Base-by-base conservation (phyloP, 2,329 filamentous ascomycete species). In the Apiospora rasikravindrae region DNA sequence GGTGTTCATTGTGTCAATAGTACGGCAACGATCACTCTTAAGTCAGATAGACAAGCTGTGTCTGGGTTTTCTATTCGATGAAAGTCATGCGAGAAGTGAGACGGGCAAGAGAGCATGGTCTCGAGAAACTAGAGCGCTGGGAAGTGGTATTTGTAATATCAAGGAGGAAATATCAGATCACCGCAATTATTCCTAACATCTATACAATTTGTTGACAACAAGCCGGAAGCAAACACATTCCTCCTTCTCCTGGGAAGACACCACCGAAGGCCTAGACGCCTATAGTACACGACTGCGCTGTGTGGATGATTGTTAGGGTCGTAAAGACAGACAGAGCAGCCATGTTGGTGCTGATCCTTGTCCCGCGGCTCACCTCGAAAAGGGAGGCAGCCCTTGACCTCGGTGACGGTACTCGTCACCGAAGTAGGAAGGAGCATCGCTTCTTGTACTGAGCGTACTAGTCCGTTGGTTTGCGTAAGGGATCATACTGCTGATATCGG, bases 261-360 rank as follows among this genome's bases (percentile, higher is more conserved):
- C 6, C 6, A 11, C 47, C 22, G 22, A 51, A 24, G 47, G 22
- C 47, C 47, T 51, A 51, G 47, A 51, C 22, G 22, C 47, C 8
- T n/a, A 51, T 51, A 51, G 47, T 51, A 51, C 47, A 51, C 47
- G n/a, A 51, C n/a, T 51, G 47, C 22, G 22, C 47, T 51, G n/a
- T 51, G 2, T 24, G n/a, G 22, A 51, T 51, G n/a, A 51, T 51
- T 51, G 47, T 51, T n/a, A 51, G n/a, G 22, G 47, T 51, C 47
- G 47, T 51, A 24, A 51, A 24, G 47, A 51, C 47, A 51, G 47
- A 51, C 24, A 51, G 4, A 51, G 47, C 47, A 51, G 22, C 47
- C 22, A 51, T 51, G n/a, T 51, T 51, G n/a, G 47, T 51, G n/a
- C 47, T 51, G 47, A 51, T 51, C 47, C 47, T 51, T 51, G 47